These are phyloP conservation scores for Boletus speciosus DNA, from an alignment of 768 basidiomycete genomes.

Conservation along the genomic window DNA sequence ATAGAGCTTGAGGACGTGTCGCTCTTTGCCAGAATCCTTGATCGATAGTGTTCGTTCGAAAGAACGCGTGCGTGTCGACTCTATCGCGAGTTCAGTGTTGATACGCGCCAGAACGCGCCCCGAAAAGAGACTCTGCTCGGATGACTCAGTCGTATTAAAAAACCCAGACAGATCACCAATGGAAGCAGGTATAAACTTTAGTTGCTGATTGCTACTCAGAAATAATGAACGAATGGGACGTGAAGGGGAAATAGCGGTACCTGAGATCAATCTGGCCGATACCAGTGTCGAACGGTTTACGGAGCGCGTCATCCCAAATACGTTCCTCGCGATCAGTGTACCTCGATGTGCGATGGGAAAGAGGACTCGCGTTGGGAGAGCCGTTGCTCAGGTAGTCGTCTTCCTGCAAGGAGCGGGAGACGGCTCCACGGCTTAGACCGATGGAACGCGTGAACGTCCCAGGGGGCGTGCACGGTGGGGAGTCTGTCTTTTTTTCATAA, in stretches of 20 bases:
- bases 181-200: slow-evolving; percentile 49
- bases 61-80: slow-evolving; percentile 19
- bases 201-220: slow-evolving; percentile 32
- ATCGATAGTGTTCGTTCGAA: slow-evolving; percentile 29
- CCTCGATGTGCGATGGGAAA: slow-evolving; percentile 9
- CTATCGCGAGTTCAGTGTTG: slow-evolving; percentile 32
- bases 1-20: slow-evolving; percentile 53
- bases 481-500: slow-evolving; percentile 40
- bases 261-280: slow-evolving; percentile 52
- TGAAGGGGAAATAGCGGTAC: slow-evolving; percentile 34
- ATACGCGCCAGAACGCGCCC: slow-evolving; percentile 34
- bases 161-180: slow-evolving; percentile 46
- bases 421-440: slow-evolving; percentile 12
- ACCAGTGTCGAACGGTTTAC: slow-evolving; percentile 43
- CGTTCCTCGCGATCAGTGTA: slow-evolving; percentile 32
- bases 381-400: slow-evolving; percentile 18
- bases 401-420: slow-evolving; percentile 25
- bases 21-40: slow-evolving; percentile 36
- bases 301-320: slow-evolving; percentile 49
- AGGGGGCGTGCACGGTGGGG: slow-evolving; percentile 21
- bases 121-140: slow-evolving; percentile 26
- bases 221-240: slow-evolving; percentile 9
- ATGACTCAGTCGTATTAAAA: slow-evolving; percentile 39
- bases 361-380: slow-evolving; percentile 10
- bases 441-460: slow-evolving; percentile 15